phyloP scores from a whole-genome alignment of 306 rosid species.

The Astragalus membranaceus region DNA sequence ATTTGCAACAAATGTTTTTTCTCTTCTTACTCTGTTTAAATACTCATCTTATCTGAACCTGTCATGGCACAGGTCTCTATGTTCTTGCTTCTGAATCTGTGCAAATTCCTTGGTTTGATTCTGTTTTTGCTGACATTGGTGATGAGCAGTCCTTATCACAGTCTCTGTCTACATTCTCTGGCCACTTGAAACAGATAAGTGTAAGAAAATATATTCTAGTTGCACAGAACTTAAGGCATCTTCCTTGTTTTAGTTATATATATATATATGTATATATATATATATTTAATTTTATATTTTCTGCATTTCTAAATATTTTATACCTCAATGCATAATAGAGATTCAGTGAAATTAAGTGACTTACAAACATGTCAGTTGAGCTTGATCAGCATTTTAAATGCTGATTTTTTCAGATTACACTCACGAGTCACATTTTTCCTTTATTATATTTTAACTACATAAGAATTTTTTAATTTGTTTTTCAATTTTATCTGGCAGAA shows the following conservation, averaged over 20 bases:
- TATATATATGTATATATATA: no score
- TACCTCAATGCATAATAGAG: background rate
- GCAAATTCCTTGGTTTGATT: constrained; percentile 95
- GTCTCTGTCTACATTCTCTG: constrained; percentile 92
- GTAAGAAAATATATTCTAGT: constrained; percentile 38
- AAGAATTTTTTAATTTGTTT: background rate
- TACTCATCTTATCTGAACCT: background rate
- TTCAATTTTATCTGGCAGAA: constrained; percentile 48
- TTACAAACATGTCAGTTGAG: background rate
- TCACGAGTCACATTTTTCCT: background rate
- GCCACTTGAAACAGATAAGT: constrained; percentile 84
- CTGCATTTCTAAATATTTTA: background rate
- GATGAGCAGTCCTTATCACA: constrained; percentile 93
- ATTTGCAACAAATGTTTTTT: background rate
- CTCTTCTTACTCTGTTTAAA: constrained; percentile 1
- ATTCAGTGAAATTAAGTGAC: background rate
- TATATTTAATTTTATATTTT: background rate
- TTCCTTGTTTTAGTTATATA: background rate
- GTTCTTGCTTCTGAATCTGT: constrained; percentile 87
- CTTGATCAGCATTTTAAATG: background rate
- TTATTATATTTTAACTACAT: background rate
- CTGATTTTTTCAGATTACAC: background rate
- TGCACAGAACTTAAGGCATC: background rate
- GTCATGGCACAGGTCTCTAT: constrained; percentile 59
- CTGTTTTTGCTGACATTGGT: constrained; percentile 88